Evolutionary conservation across 1,284 basidiomycete genomes (phyloP).

Genomic region (Volvariella volvacea): DNA sequence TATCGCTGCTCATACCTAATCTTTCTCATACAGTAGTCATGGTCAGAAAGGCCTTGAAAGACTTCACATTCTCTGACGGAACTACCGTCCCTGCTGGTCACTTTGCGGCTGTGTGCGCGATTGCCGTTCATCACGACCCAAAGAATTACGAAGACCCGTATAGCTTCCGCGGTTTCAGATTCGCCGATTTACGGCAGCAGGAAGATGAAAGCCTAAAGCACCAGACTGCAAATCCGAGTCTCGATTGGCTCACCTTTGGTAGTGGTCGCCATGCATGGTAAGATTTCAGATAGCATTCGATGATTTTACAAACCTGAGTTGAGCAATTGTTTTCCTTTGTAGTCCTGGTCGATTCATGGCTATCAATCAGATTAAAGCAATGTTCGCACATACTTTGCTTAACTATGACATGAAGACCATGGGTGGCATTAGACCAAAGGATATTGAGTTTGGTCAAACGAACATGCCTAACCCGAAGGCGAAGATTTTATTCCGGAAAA

Average conservation of each 20-base stretch:
- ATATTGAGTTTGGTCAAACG: slow-evolving; percentile 16
- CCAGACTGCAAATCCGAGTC: slow-evolving; percentile 24
- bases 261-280: slow-evolving; percentile 34
- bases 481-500: slow-evolving; percentile 19
- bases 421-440: slow-evolving; percentile 15
- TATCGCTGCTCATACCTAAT: not conserved
- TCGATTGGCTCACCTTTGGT: slow-evolving; percentile 35
- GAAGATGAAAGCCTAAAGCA: slow-evolving; percentile 20
- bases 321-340: not conserved
- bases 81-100: slow-evolving; percentile 28
- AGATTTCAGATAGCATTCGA: slow-evolving; percentile 1
- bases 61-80: slow-evolving; percentile 32
- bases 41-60: slow-evolving; percentile 23
- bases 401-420: slow-evolving; percentile 30
- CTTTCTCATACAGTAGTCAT: slow-evolving; percentile 15
- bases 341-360: slow-evolving; percentile 30
- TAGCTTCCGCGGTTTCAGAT: slow-evolving; percentile 28
- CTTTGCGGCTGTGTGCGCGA: slow-evolving; percentile 18
- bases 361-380: slow-evolving; percentile 29
- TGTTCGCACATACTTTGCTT: slow-evolving; percentile 28
- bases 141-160: slow-evolving; percentile 20
- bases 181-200: slow-evolving; percentile 18
- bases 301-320: not conserved
- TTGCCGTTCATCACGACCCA: slow-evolving; percentile 23
- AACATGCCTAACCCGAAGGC: slow-evolving; percentile 17